Evolutionary conservation across 179 eudicot species (phyloP).

Genomic region (Silene vulgaris): DNA sequence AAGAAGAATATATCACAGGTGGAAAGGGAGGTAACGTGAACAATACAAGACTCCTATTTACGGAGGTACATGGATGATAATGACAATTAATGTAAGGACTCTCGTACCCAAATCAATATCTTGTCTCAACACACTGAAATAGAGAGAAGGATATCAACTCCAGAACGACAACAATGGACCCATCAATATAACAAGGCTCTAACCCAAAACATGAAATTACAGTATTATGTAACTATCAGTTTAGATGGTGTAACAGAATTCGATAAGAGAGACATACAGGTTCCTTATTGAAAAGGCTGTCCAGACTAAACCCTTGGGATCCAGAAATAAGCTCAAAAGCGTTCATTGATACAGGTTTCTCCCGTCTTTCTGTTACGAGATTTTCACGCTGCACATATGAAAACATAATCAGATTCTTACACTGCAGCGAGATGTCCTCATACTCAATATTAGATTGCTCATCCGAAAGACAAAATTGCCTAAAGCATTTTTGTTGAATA

Average conservation of each 20-base stretch:
- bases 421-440: not conserved
- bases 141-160: not conserved
- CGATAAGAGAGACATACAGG: conserved; percentile 35
- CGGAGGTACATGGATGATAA: not conserved
- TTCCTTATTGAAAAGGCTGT: conserved; percentile 56
- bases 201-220: not conserved
- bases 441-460: not conserved
- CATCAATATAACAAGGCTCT: not conserved
- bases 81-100: not conserved
- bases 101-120: not conserved
- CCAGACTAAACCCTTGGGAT: conserved; percentile 68
- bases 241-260: not conserved
- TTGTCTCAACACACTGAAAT: not conserved
- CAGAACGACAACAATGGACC: not conserved
- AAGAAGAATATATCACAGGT: not conserved
- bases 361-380: conserved; percentile 72
- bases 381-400: conserved; percentile 43
- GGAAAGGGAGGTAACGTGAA: not conserved
- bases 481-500: not conserved
- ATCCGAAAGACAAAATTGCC: not conserved
- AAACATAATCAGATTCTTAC: not conserved
- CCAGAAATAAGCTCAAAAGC: conserved; percentile 88
- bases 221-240: not conserved
- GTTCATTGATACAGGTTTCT: conserved; percentile 84
- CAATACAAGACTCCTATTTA: not conserved